A percentile compares a stretch with the other conserved stretches of the same genome.
Evolutionary conservation across 1,284 basidiomycete genomes (phyloP).

Genomic region (Ceratobasidium sp.): DNA sequence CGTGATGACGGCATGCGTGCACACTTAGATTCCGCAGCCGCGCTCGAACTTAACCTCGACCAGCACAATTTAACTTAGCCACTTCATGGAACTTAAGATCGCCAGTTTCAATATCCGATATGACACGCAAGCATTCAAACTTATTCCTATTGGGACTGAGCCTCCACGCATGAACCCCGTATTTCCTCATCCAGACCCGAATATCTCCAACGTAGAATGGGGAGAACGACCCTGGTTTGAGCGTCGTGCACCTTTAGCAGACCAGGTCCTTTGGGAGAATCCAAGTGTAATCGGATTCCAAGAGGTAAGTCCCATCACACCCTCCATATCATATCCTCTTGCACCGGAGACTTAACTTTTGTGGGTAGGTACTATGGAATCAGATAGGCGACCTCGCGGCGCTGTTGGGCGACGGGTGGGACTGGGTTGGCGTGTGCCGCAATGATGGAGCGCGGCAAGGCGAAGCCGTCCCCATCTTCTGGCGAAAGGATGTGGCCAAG

Average conservation of each 20-base stretch:
- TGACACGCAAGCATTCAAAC: constrained; percentile 36
- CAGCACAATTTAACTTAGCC: too few species aligned
- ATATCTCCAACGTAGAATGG: constrained; percentile 24
- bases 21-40: neutral
- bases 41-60: constrained; percentile 5
- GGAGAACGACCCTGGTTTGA: constrained; percentile 41
- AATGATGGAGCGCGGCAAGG: constrained; percentile 32
- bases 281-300: constrained; percentile 36
- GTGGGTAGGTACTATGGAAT: constrained; percentile 29
- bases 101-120: constrained; percentile 40
- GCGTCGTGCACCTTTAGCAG: constrained; percentile 32
- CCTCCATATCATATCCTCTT: neutral
- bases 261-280: constrained; percentile 41
- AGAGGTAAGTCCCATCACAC: constrained; percentile 23
- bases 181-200: neutral
- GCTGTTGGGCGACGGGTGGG: constrained; percentile 35
- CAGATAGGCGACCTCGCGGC: constrained; percentile 27
- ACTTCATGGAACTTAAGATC: constrained; percentile 31
- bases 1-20: constrained; percentile 18
- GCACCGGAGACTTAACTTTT: too few species aligned
- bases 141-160: constrained; percentile 32
- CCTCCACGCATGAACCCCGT: neutral
- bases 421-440: constrained; percentile 32
- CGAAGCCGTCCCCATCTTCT: constrained; percentile 39
- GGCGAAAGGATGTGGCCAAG: constrained; percentile 34